A percentile compares a stretch with the other conserved stretches of the same genome.
phyloP scores from a whole-genome alignment of 768 basidiomycete genomes.

The Amanita molliuscula region DNA sequence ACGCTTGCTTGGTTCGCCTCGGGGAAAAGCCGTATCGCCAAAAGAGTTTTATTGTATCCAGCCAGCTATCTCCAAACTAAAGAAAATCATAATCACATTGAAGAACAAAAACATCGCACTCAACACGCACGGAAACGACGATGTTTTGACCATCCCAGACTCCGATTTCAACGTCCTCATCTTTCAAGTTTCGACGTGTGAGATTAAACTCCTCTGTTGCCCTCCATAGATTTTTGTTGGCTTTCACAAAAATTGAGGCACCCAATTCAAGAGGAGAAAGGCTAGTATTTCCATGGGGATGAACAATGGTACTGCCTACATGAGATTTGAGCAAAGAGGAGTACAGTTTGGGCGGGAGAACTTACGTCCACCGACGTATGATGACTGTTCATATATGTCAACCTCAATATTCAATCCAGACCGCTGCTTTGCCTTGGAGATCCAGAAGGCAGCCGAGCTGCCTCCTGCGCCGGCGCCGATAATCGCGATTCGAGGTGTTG shows the following conservation, averaged over 20 bases:
- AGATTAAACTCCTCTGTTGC: constrained; percentile 78
- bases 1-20: constrained; percentile 45
- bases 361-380: constrained; percentile 81
- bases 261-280: constrained; percentile 72
- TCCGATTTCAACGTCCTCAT: constrained; percentile 37
- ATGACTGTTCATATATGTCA: constrained; percentile 73
- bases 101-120: not conserved
- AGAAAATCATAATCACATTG: constrained; percentile 3
- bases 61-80: constrained; percentile 49
- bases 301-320: constrained; percentile 67
- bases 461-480: constrained; percentile 89
- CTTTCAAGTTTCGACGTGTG: constrained; percentile 34
- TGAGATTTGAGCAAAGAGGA: not conserved
- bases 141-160: constrained; percentile 82
- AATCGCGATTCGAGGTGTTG: constrained; percentile 60
- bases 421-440: constrained; percentile 66
- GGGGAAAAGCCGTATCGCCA: constrained; percentile 74
- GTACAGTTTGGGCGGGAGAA: constrained; percentile 11
- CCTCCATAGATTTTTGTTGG: constrained; percentile 60
- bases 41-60: constrained; percentile 62
- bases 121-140: constrained; percentile 39
- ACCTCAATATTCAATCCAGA: constrained; percentile 62
- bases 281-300: constrained; percentile 54
- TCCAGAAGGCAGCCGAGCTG: constrained; percentile 76
- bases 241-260: constrained; percentile 76